Evolutionary conservation across 176 grass and related monocot species (phyloP).

Genomic region (Calamus simplicifolius): DNA sequence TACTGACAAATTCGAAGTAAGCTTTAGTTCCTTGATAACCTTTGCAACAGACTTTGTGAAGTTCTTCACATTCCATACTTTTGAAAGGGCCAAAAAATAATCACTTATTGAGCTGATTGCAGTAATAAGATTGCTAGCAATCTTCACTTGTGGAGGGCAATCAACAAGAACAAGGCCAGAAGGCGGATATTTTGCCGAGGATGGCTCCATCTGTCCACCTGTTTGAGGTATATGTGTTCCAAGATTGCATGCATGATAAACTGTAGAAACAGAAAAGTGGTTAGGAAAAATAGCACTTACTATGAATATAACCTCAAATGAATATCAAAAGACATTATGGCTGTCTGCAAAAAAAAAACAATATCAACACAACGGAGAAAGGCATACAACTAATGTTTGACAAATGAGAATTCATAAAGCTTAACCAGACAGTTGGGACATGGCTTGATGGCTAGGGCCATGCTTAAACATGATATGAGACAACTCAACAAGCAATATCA

Average conservation of each 20-base stretch:
- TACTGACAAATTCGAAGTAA: conserved; percentile 47
- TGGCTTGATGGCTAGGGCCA: no score
- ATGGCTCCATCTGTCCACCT: conserved; percentile 59
- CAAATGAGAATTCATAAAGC: no score
- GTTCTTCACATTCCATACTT: conserved; percentile 68
- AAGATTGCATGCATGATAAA: conserved; percentile 93
- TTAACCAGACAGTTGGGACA: no score
- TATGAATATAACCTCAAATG: no score
- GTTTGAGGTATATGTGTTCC: conserved; percentile 71
- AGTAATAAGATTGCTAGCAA: conserved; percentile 36
- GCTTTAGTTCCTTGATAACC: conserved; percentile 74
- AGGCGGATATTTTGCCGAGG: conserved; percentile 51
- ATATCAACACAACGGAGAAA: no score
- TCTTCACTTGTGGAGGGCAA: conserved; percentile 81
- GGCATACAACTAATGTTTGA: no score
- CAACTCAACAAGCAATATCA: no score
- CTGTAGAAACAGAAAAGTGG: conserved; percentile 28
- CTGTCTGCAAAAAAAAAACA: no score
- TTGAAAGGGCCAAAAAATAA: conserved; percentile 72
- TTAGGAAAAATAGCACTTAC: no score
- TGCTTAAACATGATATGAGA: no score
- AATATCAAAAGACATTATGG: no score
- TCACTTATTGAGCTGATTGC: conserved; percentile 65
- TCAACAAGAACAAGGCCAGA: conserved; percentile 83
- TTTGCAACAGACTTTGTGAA: conserved; percentile 61